Percentiles rank a stretch among this genome's conserved stretches.
Evolutionary conservation across 805 yeast genomes (phyloP).

Genomic region (Henningerozyma blattae): DNA sequence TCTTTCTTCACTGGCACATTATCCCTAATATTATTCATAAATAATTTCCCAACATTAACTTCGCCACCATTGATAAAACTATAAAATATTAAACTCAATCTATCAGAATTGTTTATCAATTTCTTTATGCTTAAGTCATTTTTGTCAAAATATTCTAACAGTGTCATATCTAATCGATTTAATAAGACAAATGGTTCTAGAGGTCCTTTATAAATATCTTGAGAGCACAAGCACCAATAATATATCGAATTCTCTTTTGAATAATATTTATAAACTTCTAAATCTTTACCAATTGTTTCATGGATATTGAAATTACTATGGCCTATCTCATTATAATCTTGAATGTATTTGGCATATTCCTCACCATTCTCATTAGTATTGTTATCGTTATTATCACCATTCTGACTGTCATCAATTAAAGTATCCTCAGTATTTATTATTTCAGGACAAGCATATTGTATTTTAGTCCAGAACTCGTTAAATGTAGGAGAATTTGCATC

Average conservation of each 20-base stretch:
- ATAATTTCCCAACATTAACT: constrained; percentile 58
- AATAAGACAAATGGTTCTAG: constrained; percentile 44
- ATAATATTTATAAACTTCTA: constrained; percentile 13
- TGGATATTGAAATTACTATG: constrained; percentile 1
- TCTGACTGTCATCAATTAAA: too few species aligned
- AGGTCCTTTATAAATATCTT: constrained; percentile 26
- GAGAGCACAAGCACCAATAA: constrained; percentile 16
- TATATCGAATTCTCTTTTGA: constrained; percentile 13
- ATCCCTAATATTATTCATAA: constrained; percentile 47
- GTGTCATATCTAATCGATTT: constrained; percentile 34
- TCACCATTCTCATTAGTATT: not conserved
- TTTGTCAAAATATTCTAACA: constrained; percentile 46
- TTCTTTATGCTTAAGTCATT: constrained; percentile 42
- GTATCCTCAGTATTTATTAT: too few species aligned
- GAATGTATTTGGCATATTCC: not conserved
- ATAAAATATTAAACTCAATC: constrained; percentile 55
- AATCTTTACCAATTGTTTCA: constrained; percentile 10
- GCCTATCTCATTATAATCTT: not conserved
- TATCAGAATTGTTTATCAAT: constrained; percentile 58
- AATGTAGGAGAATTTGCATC: constrained; percentile 20
- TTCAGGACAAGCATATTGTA: constrained; percentile 15
- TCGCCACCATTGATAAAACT: constrained; percentile 71
- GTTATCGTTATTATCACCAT: too few species aligned
- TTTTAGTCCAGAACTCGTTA: constrained; percentile 12
- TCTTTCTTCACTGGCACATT: constrained; percentile 43